These are phyloP conservation scores for Aurantiochytrium sp. DNA, from an alignment of 108 stramenopile species.

Conservation along the genomic window DNA sequence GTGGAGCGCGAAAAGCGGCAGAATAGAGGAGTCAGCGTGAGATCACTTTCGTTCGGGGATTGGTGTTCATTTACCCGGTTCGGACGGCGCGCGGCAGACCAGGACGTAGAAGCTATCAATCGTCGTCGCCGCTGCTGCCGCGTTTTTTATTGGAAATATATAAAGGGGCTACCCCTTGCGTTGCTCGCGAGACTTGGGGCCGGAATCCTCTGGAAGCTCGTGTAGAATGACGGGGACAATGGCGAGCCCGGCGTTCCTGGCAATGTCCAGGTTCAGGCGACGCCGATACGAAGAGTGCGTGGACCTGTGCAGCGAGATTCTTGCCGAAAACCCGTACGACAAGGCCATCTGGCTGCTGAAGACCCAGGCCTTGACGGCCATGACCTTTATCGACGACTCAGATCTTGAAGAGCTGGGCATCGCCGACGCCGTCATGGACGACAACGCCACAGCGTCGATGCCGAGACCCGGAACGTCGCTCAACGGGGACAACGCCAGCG, in stretches of 20 bases:
- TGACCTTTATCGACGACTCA: slow-evolving; percentile 54
- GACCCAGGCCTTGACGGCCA: slow-evolving; percentile 39
- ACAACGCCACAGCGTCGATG: slow-evolving; percentile 42
- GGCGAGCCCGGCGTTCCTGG: not conserved
- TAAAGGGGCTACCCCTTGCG: too few species aligned
- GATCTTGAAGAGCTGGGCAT: slow-evolving; percentile 58
- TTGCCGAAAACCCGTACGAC: slow-evolving; percentile 16
- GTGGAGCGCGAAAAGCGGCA: too few species aligned
- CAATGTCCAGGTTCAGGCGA: not conserved
- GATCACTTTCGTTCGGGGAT: too few species aligned
- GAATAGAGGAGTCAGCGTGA: too few species aligned
- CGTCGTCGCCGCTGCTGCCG: too few species aligned
- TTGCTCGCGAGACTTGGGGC: too few species aligned
- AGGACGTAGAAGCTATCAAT: too few species aligned
- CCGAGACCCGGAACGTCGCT: slow-evolving; percentile 55
- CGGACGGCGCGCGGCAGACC: too few species aligned
- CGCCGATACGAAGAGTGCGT: slow-evolving; percentile 17
- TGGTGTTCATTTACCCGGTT: too few species aligned
- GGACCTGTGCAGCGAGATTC: slow-evolving; percentile 14
- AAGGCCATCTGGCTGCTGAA: slow-evolving; percentile 34
- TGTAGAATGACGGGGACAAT: not conserved
- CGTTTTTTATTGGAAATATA: too few species aligned
- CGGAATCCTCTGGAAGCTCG: too few species aligned
- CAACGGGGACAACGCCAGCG: slow-evolving; percentile 20
- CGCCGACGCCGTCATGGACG: slow-evolving; percentile 52